These are phyloP conservation scores for Prunus kanzakura DNA, from an alignment of 306 rosid genomes.

Conservation along the genomic window DNA sequence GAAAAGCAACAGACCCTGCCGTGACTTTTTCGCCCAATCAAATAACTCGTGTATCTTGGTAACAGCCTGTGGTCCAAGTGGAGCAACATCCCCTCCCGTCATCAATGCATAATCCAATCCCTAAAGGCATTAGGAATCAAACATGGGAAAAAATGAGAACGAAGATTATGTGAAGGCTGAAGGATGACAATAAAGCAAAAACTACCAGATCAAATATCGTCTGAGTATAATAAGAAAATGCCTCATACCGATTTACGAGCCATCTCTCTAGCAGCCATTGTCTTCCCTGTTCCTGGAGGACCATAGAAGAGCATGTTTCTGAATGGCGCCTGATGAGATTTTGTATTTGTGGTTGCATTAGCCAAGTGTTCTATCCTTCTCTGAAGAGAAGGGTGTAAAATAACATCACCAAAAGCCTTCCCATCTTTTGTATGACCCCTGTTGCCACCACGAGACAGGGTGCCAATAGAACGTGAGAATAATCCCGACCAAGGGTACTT, in stretches of 20 bases:
- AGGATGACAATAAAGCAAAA: background rate
- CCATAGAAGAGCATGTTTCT: conserved; percentile 98
- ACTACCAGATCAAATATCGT: background rate
- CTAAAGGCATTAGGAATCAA: conserved; percentile 28
- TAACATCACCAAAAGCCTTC: conserved; percentile 82
- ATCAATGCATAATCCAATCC: conserved; percentile 96
- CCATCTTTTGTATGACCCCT: conserved; percentile 46
- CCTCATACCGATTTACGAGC: conserved; percentile 87
- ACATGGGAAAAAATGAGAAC: conserved; percentile 11
- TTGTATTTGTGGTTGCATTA: conserved; percentile 90
- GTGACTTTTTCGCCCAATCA: conserved; percentile 92
- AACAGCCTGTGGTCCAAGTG: conserved; percentile 94
- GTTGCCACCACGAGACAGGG: conserved; percentile 32
- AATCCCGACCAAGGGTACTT: conserved; percentile 95
- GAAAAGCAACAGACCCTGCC: conserved; percentile 85
- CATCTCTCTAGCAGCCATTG: conserved; percentile 97
- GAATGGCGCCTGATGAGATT: conserved; percentile 94
- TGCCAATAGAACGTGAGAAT: conserved; percentile 53
- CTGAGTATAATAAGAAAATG: background rate
- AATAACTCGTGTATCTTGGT: conserved; percentile 96
- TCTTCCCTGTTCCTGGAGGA: conserved; percentile 99
- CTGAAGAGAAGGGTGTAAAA: conserved; percentile 82
- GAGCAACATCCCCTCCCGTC: conserved; percentile 99
- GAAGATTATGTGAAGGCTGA: background rate
- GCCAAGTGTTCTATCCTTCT: conserved; percentile 86